phyloP scores from a whole-genome alignment of 345 rosid genomes.

The Euphorbia peplus region DNA sequence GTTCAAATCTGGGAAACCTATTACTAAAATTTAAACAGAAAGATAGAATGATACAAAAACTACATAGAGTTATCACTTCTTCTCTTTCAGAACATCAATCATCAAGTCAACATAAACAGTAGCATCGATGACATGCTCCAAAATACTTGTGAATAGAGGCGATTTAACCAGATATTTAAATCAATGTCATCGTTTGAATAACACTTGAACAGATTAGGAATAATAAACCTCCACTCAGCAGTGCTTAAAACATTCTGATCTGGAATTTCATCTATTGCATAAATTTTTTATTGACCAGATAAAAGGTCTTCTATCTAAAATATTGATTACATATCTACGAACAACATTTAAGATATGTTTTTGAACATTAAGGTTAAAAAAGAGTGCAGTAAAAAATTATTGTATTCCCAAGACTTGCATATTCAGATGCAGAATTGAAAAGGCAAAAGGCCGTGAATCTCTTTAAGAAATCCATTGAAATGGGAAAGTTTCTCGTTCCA shows the following conservation, averaged over 20 bases:
- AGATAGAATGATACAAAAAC: conserved; percentile 3
- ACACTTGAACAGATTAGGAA: conserved; percentile 86
- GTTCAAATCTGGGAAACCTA: neutral
- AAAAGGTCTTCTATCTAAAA: conserved; percentile 11
- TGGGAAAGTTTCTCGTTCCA: conserved; percentile 28
- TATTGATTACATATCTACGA: conserved; percentile 8
- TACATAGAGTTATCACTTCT: conserved; percentile 80
- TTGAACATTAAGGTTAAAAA: neutral
- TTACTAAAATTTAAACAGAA: neutral
- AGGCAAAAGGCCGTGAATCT: conserved; percentile 41
- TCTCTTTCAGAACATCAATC: conserved; percentile 66
- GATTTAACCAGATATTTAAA: conserved; percentile 72
- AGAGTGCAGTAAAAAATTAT: neutral
- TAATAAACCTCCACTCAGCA: conserved; percentile 81
- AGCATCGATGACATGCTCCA: conserved; percentile 63
- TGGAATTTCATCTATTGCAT: conserved; percentile 89
- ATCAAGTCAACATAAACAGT: conserved; percentile 63
- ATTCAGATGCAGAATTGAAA: conserved; percentile 80
- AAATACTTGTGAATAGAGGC: conserved; percentile 66
- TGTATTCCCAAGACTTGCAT: conserved; percentile 51
- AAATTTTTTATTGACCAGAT: conserved; percentile 70
- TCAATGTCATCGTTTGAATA: conserved; percentile 87
- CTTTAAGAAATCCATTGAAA: conserved; percentile 18
- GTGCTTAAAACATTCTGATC: conserved; percentile 86
- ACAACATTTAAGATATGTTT: neutral